Conservation (phyloP, 2,329 filamentous ascomycete species). For the Aspergillus tubingensis region DNA sequence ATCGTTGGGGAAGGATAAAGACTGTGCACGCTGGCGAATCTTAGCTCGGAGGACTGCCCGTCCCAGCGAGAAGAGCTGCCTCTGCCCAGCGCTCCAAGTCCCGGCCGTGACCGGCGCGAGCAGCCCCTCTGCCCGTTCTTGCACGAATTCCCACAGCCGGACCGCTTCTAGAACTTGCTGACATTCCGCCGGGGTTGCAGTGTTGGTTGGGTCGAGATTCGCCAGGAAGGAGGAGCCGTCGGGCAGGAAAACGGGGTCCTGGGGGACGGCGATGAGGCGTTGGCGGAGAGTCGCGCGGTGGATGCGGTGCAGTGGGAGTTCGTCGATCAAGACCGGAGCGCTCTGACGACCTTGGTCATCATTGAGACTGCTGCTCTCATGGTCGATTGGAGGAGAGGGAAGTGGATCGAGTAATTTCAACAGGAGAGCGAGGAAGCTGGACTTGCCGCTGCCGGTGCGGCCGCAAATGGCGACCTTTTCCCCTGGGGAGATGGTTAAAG, state of each 20-base stretch:
- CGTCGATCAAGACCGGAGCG: constrained; percentile 48
- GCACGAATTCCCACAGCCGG: constrained; percentile 2
- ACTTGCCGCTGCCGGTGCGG: constrained; percentile 41
- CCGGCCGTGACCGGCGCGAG: constrained; percentile 1
- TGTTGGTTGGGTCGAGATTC: constrained; percentile 46
- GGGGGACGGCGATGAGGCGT: constrained; percentile 55
- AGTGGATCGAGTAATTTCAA: constrained; percentile 43
- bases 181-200: constrained; percentile 22
- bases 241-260: constrained; percentile 57
- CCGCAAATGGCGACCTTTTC: constrained; percentile 21
- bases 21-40: too few species aligned
- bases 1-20: neutral
- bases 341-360: too few species aligned
- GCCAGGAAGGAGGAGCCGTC: constrained; percentile 44
- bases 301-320: constrained; percentile 30
- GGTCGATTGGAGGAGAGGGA: constrained; percentile 29
- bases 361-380: too few species aligned
- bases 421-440: constrained; percentile 42
- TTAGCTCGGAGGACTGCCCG: constrained; percentile 1
- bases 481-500: constrained; percentile 1
- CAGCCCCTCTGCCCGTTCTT: constrained; percentile 2
- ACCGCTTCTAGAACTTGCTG: neutral
- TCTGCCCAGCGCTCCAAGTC: constrained; percentile 7
- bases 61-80: constrained; percentile 9
- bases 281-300: constrained; percentile 48